Evolutionary conservation across 2,329 filamentous ascomycete species (phyloP), one percentile per base, ranked within the genome.

Genomic region (Calonectria leucothoes): DNA sequence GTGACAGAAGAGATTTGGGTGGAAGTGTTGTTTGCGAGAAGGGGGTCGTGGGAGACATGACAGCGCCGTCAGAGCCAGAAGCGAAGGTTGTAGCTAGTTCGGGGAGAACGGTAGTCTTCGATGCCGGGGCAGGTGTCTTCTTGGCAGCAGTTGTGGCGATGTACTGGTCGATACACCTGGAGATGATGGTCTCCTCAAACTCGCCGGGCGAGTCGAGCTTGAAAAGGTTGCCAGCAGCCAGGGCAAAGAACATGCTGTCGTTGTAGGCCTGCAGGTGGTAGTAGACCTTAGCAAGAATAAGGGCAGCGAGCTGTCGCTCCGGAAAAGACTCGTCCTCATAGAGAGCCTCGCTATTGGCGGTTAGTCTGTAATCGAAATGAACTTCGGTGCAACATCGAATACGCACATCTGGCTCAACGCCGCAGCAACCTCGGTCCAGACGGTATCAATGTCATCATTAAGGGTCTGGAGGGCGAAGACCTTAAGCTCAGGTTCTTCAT

Each of bases 221-320:
- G 89, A 99, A 98, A 64, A 98, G 92, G 83, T 98, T 95, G 74
- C 97, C 97, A 29, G 97, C 96, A 72, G 95, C 96, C 57, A 99
- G 91, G 76, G 97, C 97, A 85, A 99, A 98, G 66, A 95, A 94
- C 96, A 99, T 98, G 86, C 96, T 98, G 88, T 99, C 97, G 84
- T 98, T 97, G 88, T 99, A 99, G 84, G 97, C 97, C 86, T 98
- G 95, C 67, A 99, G 92, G 84, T 99, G 97, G 84, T 98, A 99
- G 88, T 98, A 99, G 79, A 98, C 95, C 90, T 99, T 99, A 80
- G 97, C 94, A 52, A 98, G 94, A 69, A 99, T 95, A 64, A 99
- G 90, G 68, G 97, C 97, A 69, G 97, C 97, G 70, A 99, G 93
- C 84, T 97, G 94, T 82, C 96, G 95, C 85, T 99, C 94, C 63